Percentiles rank a stretch among this genome's conserved stretches.
phyloP scores from a whole-genome alignment of 805 yeast genomes.

The Candida yuanshanica region DNA sequence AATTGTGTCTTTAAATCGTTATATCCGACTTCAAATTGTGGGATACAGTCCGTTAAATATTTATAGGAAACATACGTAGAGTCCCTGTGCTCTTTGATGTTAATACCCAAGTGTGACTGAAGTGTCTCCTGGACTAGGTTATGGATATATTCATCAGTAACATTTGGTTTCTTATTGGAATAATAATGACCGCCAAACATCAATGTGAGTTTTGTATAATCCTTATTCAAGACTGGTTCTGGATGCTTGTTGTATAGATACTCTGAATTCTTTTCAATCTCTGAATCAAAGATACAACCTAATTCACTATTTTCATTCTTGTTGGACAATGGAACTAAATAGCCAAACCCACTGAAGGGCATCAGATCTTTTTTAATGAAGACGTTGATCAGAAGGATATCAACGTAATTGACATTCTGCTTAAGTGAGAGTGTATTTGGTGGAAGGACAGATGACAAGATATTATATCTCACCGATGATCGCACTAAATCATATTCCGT shows the following conservation, averaged over 20 bases:
- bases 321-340: constrained; percentile 59
- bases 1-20: constrained; percentile 34
- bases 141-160: constrained; percentile 13
- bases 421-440: constrained; percentile 14
- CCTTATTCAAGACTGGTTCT: constrained; percentile 7
- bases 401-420: constrained; percentile 21
- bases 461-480: constrained; percentile 47
- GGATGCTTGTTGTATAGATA: constrained; percentile 22
- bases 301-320: constrained; percentile 51
- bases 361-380: constrained; percentile 45
- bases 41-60: constrained; percentile 59
- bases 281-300: constrained; percentile 90
- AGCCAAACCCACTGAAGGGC: constrained; percentile 75
- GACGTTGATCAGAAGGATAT: constrained; percentile 66
- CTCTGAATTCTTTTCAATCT: constrained; percentile 55
- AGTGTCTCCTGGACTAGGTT: constrained; percentile 33
- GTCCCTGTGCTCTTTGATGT: constrained; percentile 1
- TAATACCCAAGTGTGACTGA: constrained; percentile 31
- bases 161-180: constrained; percentile 18
- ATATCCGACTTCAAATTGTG: constrained; percentile 75
- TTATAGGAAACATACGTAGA: constrained; percentile 24
- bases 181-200: constrained; percentile 86
- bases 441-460: constrained; percentile 30
- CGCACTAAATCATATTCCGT: constrained; percentile 48
- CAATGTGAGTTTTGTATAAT: constrained; percentile 69